phyloP scores from a whole-genome alignment of 2,329 filamentous ascomycete species.

The Whalleya microplaca region DNA sequence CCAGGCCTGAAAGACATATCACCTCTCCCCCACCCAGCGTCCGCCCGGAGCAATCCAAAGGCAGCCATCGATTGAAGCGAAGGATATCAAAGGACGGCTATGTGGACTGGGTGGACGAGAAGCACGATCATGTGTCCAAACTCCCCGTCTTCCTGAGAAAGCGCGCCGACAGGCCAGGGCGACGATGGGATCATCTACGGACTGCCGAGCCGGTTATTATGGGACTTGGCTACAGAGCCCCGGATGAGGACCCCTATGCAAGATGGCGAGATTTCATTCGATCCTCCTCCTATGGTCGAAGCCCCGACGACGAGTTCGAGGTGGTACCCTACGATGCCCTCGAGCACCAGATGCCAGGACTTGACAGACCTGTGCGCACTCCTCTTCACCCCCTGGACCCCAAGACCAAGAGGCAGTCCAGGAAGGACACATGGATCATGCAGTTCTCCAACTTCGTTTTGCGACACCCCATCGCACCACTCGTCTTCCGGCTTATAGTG shows the following conservation, averaged over 20 bases:
- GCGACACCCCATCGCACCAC: constrained; percentile 81
- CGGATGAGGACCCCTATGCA: constrained; percentile 45
- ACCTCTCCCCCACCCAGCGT: constrained; percentile 29
- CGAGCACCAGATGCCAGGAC: constrained; percentile 41
- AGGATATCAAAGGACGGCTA: constrained; percentile 40
- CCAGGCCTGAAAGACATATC: constrained; percentile 16
- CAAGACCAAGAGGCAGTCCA: constrained; percentile 37
- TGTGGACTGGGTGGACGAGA: constrained; percentile 40
- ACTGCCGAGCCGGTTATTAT: constrained; percentile 64
- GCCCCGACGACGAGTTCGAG: constrained; percentile 51
- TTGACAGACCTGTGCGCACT: constrained; percentile 43
- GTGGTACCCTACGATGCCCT: constrained; percentile 50
- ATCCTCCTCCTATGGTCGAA: constrained; percentile 56
- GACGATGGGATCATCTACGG: constrained; percentile 64
- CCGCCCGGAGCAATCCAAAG: constrained; percentile 32
- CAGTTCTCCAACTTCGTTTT: constrained; percentile 71
- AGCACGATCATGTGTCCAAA: constrained; percentile 37
- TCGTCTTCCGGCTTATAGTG: constrained; percentile 80
- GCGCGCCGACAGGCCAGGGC: constrained; percentile 51
- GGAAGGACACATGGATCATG: constrained; percentile 47
- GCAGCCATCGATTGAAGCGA: constrained; percentile 33
- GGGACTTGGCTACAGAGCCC: constrained; percentile 47
- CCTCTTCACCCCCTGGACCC: constrained; percentile 45
- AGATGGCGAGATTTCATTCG: constrained; percentile 58
- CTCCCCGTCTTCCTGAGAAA: constrained; percentile 53